Percentiles rank a stretch among this genome's conserved stretches.
These are phyloP conservation scores for Suhomyces xylopsoci DNA, from an alignment of 805 yeast genomes.

Conservation along the genomic window DNA sequence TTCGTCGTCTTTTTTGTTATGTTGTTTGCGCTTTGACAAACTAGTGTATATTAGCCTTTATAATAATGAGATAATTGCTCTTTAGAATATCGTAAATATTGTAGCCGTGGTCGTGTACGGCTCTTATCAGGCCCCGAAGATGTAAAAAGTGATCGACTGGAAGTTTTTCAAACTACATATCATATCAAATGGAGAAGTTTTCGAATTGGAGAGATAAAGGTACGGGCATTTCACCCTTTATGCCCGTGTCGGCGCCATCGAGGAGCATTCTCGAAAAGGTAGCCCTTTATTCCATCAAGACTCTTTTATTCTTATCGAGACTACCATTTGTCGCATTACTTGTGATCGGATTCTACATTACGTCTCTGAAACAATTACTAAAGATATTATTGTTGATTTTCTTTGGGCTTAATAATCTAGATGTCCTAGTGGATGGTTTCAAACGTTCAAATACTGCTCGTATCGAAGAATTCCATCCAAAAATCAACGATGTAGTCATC, in stretches of 20 bases:
- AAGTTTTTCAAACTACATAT: neutral
- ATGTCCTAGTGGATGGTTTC: constrained; percentile 49
- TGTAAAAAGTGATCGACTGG: neutral
- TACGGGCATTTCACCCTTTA: constrained; percentile 89
- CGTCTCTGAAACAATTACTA: constrained; percentile 18
- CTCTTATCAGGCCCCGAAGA: neutral
- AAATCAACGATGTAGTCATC: constrained; percentile 48
- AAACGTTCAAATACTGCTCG: constrained; percentile 39
- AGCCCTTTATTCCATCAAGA: constrained; percentile 8
- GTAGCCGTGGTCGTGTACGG: neutral
- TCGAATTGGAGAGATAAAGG: constrained; percentile 85
- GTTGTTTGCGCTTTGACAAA: constrained; percentile 5
- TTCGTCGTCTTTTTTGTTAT: constrained; percentile 2
- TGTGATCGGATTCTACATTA: constrained; percentile 12
- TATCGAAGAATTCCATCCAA: constrained; percentile 33
- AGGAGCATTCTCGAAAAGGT: constrained; percentile 2
- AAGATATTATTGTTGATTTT: constrained; percentile 20
- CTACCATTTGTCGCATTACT: constrained; percentile 27
- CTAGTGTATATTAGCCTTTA: constrained; percentile 17
- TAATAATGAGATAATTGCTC: constrained; percentile 10
- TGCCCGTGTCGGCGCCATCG: constrained; percentile 45
- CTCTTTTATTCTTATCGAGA: constrained; percentile 20
- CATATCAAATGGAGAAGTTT: constrained; percentile 66
- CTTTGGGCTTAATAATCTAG: constrained; percentile 35
- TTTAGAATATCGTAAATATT: neutral